Evolutionary conservation across 2,329 filamentous ascomycete species (phyloP).

Genomic region (Colletotrichum sansevieriae): DNA sequence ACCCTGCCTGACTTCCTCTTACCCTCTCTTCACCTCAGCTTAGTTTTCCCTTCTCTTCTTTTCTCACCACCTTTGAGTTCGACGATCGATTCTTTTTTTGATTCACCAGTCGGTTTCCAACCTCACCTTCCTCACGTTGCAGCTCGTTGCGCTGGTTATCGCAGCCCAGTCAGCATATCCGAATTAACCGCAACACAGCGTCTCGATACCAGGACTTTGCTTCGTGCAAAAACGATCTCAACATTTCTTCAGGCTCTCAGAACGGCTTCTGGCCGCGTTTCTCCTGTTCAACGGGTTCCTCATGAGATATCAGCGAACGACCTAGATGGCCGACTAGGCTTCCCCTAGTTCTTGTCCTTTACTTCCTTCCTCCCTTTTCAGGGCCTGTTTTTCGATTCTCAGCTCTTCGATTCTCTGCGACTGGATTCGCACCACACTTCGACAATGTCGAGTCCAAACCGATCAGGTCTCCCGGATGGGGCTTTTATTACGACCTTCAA

Average conservation of each 20-base stretch:
- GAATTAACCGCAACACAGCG: neutral
- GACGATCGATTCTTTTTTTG: conserved; percentile 14
- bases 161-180: neutral
- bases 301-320: conserved; percentile 35
- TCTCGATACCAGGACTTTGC: neutral
- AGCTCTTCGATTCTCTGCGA: conserved; percentile 51
- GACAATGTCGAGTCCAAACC: conserved; percentile 57
- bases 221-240: conserved; percentile 15
- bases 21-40: conserved; percentile 24
- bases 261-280: conserved; percentile 28
- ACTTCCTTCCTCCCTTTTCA: conserved; percentile 40
- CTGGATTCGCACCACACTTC: conserved; percentile 58
- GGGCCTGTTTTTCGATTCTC: conserved; percentile 23
- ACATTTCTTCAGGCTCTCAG: neutral
- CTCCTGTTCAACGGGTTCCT: conserved; percentile 20
- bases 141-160: conserved; percentile 5
- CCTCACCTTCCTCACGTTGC: neutral
- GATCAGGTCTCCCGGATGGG: conserved; percentile 56
- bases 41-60: conserved; percentile 2
- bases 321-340: conserved; percentile 42
- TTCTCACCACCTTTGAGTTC: conserved; percentile 18
- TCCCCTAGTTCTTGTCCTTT: conserved; percentile 45
- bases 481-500: conserved; percentile 63
- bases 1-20: conserved; percentile 26
- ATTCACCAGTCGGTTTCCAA: neutral